Evolutionary conservation across 352 stramenopile genomes (phyloP), one percentile per base, ranked within the genome.

Genomic region (Phytopythium sindhum): DNA sequence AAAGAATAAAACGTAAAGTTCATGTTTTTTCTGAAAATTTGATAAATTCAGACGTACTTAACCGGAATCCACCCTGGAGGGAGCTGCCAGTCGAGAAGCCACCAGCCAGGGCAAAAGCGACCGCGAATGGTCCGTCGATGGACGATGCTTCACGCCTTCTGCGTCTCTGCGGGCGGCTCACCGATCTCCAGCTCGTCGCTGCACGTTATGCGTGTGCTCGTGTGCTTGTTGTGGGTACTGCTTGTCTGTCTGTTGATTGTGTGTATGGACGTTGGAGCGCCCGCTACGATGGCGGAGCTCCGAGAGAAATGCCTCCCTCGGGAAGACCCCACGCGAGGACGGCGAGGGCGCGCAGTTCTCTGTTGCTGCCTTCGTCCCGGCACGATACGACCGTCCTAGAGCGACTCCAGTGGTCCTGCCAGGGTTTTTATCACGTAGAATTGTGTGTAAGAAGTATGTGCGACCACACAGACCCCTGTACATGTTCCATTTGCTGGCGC

Each of bases 401-500:
- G 41, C 64, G 57, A 89, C 35, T 12, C 44, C 42, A 42, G 57
- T 88, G 83, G 83, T 91, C 83, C 83, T 90, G 65, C 74, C 83
- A 91, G 83, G 83, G 83, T 91, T 91, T 91, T 91, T 90, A 88
- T 88, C 83, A 85, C 83, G 57, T 90, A 92, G 77, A 72, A 88
- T 92, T 92, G 83, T 81, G 83, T 86, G 70, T 86, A 81, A 90
- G 73, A 92, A 92, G 83, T 92, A 92, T 91, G 83, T 89, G 83
- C 41, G 83, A 72, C 83, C 83, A 89, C 47, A 90, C 83, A 91
- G 67, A 33, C 42, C 21, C 23, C 2, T 26, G 3, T 52, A n/a
- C 14, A 10, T 19, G 10, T 26, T 15, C 15, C 42, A 23, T 50
- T 50, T 11, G 15, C 45, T 7, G 23, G 45, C 45, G 21, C 26